Conservation (phyloP, 257 asterid species). For the Galeopsis tetrahit region DNA sequence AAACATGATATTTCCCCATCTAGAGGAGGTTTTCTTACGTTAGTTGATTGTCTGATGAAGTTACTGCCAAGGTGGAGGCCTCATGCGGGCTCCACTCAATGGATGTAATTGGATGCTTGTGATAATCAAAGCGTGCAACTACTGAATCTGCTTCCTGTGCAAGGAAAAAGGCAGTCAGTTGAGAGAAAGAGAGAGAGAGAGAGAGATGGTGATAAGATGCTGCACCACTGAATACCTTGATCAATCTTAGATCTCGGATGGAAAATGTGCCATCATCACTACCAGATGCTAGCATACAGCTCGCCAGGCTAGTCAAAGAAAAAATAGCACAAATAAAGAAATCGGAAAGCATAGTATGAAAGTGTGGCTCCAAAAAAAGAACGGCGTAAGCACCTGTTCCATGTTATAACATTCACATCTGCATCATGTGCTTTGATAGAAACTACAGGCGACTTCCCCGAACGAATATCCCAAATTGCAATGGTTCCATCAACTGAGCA, state of each 20-base stretch:
- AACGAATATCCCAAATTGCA: slow-evolving; percentile 88
- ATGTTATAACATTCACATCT: slow-evolving; percentile 94
- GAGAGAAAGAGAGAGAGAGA: background rate
- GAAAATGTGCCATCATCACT: slow-evolving; percentile 95
- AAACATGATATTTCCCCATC: background rate
- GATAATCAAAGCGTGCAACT: slow-evolving; percentile 82
- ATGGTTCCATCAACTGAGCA: slow-evolving; percentile 88
- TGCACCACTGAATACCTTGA: slow-evolving; percentile 56
- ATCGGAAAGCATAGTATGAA: slow-evolving; percentile 3
- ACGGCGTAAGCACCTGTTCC: slow-evolving; percentile 75
- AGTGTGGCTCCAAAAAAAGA: background rate
- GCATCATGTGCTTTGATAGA: slow-evolving; percentile 81
- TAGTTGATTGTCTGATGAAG: slow-evolving; percentile 87
- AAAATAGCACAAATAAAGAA: slow-evolving; percentile 22
- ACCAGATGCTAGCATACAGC: slow-evolving; percentile 95
- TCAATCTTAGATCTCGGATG: slow-evolving; percentile 82
- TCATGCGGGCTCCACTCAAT: slow-evolving; percentile 98
- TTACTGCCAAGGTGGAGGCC: slow-evolving; percentile 86
- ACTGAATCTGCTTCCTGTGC: slow-evolving; percentile 77
- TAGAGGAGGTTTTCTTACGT: slow-evolving; percentile 58
- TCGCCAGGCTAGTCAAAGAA: slow-evolving; percentile 66
- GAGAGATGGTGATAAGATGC: background rate
- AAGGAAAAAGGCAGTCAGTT: slow-evolving; percentile 1
- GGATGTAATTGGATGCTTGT: slow-evolving; percentile 94
- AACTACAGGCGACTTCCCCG: slow-evolving; percentile 79